Percentiles rank a stretch among this genome's conserved stretches.
Evolutionary conservation across 768 basidiomycete genomes (phyloP).

Genomic region (Suillus lakei): DNA sequence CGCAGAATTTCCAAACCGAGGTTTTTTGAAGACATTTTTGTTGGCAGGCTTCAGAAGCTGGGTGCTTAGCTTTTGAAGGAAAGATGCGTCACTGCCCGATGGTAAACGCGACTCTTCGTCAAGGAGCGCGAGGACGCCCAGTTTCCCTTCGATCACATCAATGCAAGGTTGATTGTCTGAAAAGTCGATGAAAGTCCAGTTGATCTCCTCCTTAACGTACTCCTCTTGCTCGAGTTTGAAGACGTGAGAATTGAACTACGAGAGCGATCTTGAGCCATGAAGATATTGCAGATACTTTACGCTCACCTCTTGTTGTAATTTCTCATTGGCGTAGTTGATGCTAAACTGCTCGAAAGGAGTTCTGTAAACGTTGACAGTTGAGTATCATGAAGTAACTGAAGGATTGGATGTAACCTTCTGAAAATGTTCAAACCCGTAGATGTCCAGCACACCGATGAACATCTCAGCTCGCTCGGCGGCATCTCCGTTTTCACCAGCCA

Average conservation of each 20-base stretch:
- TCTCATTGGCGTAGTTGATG: constrained; percentile 99
- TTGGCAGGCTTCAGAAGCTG: constrained; percentile 87
- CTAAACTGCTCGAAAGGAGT: constrained; percentile 98
- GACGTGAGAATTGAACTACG: constrained; percentile 97
- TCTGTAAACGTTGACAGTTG: constrained; percentile 45
- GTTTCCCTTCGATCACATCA: constrained; percentile 96
- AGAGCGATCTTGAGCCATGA: constrained; percentile 21
- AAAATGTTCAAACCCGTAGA: constrained; percentile 97
- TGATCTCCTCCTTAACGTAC: constrained; percentile 97
- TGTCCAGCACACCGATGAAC: constrained; percentile 99
- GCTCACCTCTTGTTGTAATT: constrained; percentile 92
- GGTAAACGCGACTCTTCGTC: constrained; percentile 99
- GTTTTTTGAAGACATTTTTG: constrained; percentile 94
- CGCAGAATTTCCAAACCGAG: constrained; percentile 95
- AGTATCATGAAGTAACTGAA: constrained; percentile 12
- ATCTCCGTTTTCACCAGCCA: constrained; percentile 94
- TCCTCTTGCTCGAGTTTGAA: constrained; percentile 99
- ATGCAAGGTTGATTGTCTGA: constrained; percentile 99
- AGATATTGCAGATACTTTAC: background rate
- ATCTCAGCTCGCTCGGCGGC: constrained; percentile 91
- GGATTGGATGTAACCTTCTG: constrained; percentile 65
- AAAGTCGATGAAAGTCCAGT: constrained; percentile 99
- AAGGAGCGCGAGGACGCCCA: constrained; percentile 91
- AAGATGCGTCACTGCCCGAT: constrained; percentile 88
- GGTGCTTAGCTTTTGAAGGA: constrained; percentile 88